These are phyloP conservation scores for Solanum pimpinellifolium DNA, from an alignment of 257 asterid genomes.

Conservation along the genomic window DNA sequence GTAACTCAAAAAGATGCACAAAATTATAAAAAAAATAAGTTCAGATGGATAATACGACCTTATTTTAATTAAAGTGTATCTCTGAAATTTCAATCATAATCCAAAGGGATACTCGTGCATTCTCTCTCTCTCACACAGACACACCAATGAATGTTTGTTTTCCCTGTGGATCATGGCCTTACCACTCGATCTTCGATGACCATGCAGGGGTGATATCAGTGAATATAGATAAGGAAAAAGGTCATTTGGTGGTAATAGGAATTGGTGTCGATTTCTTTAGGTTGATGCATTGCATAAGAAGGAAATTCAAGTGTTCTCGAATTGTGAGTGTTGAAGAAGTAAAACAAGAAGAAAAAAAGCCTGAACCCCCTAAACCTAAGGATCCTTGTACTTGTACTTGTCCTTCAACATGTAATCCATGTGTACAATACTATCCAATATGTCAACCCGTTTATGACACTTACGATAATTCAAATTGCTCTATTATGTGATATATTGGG, in stretches of 20 bases:
- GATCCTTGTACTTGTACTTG: background rate
- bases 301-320: background rate
- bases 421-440: background rate
- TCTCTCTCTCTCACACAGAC: too few species aligned
- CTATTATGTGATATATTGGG: background rate
- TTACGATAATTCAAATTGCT: background rate
- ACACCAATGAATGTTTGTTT: background rate
- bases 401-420: background rate
- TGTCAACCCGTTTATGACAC: background rate
- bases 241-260: background rate
- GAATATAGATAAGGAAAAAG: background rate
- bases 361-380: background rate
- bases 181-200: background rate
- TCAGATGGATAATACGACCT: too few species aligned
- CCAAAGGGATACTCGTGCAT: too few species aligned
- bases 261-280: background rate
- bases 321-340: background rate
- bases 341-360: background rate
- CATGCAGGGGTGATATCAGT: background rate
- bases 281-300: background rate
- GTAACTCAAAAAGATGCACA: rapidly evolving
- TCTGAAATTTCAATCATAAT: too few species aligned
- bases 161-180: background rate
- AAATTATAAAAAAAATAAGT: too few species aligned
- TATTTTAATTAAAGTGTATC: too few species aligned